Percentiles rank a stretch among this genome's conserved stretches.
phyloP scores from a whole-genome alignment of 2,329 filamentous ascomycete species.

The Simplicillium aogashimaense region DNA sequence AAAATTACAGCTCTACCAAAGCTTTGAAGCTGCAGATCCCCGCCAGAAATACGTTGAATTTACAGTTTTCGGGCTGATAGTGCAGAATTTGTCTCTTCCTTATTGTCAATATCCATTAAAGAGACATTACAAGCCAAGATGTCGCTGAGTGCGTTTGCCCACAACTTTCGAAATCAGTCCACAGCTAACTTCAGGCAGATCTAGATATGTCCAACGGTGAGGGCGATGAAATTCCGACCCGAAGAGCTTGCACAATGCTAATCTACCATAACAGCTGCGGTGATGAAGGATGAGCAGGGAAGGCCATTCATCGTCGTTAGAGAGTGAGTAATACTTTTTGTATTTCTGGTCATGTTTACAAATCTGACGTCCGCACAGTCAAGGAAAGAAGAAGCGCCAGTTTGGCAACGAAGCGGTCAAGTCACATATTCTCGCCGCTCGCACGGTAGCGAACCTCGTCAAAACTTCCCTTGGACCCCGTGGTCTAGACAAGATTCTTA shows the following conservation, averaged over 20 bases:
- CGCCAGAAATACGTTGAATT: too few relatives aligned
- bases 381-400: constrained; percentile 95
- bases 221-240: constrained; percentile 6
- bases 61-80: constrained; percentile 4
- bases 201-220: constrained; percentile 78
- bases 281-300: constrained; percentile 96
- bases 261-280: constrained; percentile 36
- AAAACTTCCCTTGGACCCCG: constrained; percentile 93
- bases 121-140: constrained; percentile 6
- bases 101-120: constrained; percentile 2
- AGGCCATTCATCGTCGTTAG: constrained; percentile 96
- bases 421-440: constrained; percentile 91
- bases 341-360: constrained; percentile 1
- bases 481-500: constrained; percentile 97
- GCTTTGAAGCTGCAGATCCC: background rate
- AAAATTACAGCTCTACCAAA: constrained; percentile 11
- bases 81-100: constrained; percentile 1
- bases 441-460: constrained; percentile 93
- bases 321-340: constrained; percentile 56
- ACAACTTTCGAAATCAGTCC: background rate
- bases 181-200: constrained; percentile 43
- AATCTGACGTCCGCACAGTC: constrained; percentile 41
- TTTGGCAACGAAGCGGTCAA: constrained; percentile 97
- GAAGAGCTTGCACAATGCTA: too few relatives aligned
- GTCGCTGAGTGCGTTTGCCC: constrained; percentile 14